phyloP scores from a whole-genome alignment of 208 protist species.

The Leishmania martiniquensis region DNA sequence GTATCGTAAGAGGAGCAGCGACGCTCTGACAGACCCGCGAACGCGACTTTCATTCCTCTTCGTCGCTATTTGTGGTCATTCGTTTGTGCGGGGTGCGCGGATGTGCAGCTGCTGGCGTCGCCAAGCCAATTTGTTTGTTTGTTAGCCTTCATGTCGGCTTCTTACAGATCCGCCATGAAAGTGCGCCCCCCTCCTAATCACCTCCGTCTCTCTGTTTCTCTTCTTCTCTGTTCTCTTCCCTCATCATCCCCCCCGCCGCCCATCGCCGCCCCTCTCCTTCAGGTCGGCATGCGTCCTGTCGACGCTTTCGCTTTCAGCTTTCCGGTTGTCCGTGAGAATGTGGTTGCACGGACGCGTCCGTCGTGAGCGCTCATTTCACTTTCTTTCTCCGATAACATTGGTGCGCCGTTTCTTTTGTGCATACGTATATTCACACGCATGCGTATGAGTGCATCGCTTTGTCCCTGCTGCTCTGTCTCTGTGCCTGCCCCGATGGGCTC shows the following conservation, averaged over 20 bases:
- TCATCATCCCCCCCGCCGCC: too few species aligned
- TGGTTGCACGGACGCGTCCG: neutral
- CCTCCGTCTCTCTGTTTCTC: neutral
- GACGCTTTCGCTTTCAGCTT: neutral
- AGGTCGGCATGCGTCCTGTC: too few species aligned
- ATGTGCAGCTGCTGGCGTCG: neutral
- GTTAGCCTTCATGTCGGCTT: neutral
- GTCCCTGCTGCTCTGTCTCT: neutral
- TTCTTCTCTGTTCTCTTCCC: neutral
- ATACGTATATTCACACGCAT: neutral
- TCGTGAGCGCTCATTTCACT: neutral
- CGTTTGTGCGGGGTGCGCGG: neutral
- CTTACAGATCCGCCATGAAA: neutral
- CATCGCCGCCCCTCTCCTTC: too few species aligned
- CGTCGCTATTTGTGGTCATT: neutral
- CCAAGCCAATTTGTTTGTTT: too few species aligned
- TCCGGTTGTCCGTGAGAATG: neutral
- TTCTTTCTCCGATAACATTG: neutral
- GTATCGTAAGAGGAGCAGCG: neutral
- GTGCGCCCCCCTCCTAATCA: neutral
- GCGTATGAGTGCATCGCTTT: neutral
- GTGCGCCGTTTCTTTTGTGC: neutral
- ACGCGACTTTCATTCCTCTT: neutral
- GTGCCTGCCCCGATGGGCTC: neutral
- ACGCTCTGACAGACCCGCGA: neutral